Conservation (phyloP, 352 stramenopile genomes). For the Pythium aphanidermatum region DNA sequence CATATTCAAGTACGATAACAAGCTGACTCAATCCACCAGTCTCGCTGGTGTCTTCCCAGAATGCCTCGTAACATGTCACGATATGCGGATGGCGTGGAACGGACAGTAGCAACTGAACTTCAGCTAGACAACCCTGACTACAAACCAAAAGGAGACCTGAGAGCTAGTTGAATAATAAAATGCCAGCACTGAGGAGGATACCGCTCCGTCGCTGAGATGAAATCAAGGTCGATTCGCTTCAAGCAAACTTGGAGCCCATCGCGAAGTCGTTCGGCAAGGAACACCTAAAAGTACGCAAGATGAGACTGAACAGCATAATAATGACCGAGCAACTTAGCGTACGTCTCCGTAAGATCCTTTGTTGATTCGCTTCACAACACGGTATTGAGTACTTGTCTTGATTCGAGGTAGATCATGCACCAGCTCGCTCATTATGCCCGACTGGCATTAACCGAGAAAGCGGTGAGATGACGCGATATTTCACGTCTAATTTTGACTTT, state of each 20-base stretch:
- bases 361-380: constrained; percentile 32
- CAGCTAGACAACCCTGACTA: constrained; percentile 36
- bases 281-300: constrained; percentile 33
- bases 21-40: constrained; percentile 20
- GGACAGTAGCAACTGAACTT: constrained; percentile 36
- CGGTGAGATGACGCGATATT: too few species aligned
- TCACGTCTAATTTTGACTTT: too few species aligned
- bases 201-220: constrained; percentile 35
- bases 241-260: constrained; percentile 32
- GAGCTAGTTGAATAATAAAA: background rate
- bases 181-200: constrained; percentile 14
- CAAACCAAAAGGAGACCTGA: background rate
- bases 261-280: constrained; percentile 26
- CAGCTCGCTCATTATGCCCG: background rate
- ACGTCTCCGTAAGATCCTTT: constrained; percentile 52
- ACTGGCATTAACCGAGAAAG: too few species aligned
- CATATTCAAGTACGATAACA: constrained; percentile 65
- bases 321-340: constrained; percentile 2
- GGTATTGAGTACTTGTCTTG: constrained; percentile 21
- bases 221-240: constrained; percentile 52
- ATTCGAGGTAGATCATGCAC: background rate
- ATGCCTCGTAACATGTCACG: constrained; percentile 47
- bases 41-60: constrained; percentile 25
- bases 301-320: background rate
- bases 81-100: constrained; percentile 53